Evolutionary conservation across 345 rosid species (phyloP), one percentile per base, ranked within the genome.

Genomic region (Murraya paniculata): DNA sequence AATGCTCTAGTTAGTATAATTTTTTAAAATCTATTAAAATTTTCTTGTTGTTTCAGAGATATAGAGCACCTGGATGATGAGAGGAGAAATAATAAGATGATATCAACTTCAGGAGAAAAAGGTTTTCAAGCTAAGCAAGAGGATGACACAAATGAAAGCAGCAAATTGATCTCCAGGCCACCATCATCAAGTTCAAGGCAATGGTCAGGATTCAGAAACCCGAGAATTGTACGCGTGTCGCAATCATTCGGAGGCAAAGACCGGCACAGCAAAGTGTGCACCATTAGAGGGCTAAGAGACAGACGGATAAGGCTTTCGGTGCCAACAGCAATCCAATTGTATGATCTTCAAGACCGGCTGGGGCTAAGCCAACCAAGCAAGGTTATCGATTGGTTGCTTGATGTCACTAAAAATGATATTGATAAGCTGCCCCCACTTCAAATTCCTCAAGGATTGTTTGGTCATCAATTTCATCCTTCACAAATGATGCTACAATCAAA

Each of bases 251-350:
- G 99, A 72, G 96, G 99, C 8, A 95, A 95, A 87, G 99, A 95
- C 64, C 90, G 99, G 91, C 99, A 95, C 41, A 92, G 98, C 87
- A 95, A 95, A 82, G 99, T 95, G 13, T 95, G 95, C 85, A 95
- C 99, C 1, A 72, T 93, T 16, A 91, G 97, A 78, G 99, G 99
- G 56, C 82, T 95, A 64, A 86, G 95, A 72, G 99, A 95, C 84
- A 25, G 99, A 62, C 80, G 99, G 78, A 95, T 95, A 71, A 85
- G 99, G 81, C 92, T 95, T 59, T 95, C 99, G 2, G 99, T 93
- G 1, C 97, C 98, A 0, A 95, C 99, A 28, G 99, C 99, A 0
- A 84, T 95, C 85, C 98, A 95, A 30, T 70, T 95, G 6, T 95
- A 93, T 71, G 98, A 93, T 84, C 94, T 95, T 83, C 98, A 95